Evolutionary conservation across 1,284 basidiomycete genomes (phyloP).

Genomic region (Boletus albobrunnescens): DNA sequence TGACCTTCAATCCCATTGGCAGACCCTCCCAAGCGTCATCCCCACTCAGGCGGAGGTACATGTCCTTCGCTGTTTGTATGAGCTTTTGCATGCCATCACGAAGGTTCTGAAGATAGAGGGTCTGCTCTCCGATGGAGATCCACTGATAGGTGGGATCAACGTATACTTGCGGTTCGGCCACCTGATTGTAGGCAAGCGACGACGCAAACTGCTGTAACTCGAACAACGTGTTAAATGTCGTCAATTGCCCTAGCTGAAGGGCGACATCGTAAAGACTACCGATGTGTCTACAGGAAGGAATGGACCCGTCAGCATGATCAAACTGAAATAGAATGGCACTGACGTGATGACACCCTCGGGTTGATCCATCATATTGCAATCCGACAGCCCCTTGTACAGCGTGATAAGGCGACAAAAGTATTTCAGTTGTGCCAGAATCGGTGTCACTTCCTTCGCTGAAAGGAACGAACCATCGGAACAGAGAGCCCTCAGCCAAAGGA

Average conservation of each 20-base stretch:
- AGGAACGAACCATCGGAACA: not conserved
- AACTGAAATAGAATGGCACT: not conserved
- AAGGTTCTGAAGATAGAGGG: not conserved
- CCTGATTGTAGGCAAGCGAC: not conserved
- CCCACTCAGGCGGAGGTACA: not conserved
- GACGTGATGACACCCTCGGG: not conserved
- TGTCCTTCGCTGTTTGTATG: not conserved
- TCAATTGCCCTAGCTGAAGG: not conserved
- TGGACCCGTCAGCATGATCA: not conserved
- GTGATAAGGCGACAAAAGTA: not conserved
- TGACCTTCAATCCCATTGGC: not conserved
- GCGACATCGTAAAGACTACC: not conserved
- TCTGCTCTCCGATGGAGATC: not conserved
- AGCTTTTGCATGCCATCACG: not conserved
- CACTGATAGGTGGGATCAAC: not conserved
- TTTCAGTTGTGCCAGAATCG: slow-evolving; percentile 2
- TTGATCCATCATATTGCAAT: not conserved
- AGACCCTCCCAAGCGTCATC: not conserved
- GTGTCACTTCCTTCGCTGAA: not conserved
- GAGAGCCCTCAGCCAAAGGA: slow-evolving; percentile 3
- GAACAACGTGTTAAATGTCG: not conserved
- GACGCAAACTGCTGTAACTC: slow-evolving; percentile 5
- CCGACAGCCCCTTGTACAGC: not conserved
- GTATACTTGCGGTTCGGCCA: not conserved
- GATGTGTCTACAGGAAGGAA: not conserved